phyloP scores from a whole-genome alignment of 1,139 yeast genomes.

The Geotrichum histeridarum region DNA sequence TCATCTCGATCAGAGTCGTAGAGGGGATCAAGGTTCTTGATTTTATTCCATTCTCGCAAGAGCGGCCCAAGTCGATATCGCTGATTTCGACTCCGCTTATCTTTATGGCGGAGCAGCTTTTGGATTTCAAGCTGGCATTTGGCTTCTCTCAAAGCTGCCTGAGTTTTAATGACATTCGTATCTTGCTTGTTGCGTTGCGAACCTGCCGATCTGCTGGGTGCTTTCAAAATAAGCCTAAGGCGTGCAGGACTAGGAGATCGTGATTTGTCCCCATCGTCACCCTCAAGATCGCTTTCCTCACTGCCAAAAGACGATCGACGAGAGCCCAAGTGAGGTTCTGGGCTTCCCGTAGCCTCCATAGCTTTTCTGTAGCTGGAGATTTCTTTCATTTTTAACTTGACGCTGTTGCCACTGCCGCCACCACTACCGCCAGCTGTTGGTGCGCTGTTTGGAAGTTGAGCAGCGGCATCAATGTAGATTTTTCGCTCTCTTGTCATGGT shows the following conservation, averaged over 20 bases:
- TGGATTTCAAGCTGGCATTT: slow-evolving; percentile 25
- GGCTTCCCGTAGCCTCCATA: slow-evolving; percentile 5
- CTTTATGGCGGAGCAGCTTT: slow-evolving; percentile 26
- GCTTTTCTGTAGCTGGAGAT: background rate
- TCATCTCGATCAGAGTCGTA: slow-evolving; percentile 34
- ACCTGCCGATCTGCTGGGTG: slow-evolving; percentile 2
- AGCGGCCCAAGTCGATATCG: slow-evolving; percentile 29
- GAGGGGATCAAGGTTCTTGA: slow-evolving; percentile 33
- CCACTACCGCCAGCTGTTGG: slow-evolving; percentile 7
- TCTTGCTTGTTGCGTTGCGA: background rate
- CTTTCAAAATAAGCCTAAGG: slow-evolving; percentile 10
- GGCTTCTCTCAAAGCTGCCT: slow-evolving; percentile 8
- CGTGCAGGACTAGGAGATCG: slow-evolving; percentile 7
- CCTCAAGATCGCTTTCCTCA: slow-evolving; percentile 1
- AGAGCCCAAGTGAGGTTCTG: background rate
- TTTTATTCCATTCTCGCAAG: slow-evolving; percentile 30
- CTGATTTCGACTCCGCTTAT: slow-evolving; percentile 25
- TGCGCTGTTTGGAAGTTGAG: slow-evolving; percentile 3
- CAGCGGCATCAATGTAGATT: slow-evolving; percentile 46
- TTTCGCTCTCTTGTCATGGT: slow-evolving; percentile 61
- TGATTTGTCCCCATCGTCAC: background rate
- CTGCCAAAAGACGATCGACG: background rate
- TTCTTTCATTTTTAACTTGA: slow-evolving; percentile 8
- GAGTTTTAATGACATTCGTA: slow-evolving; percentile 2
- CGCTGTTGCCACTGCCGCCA: slow-evolving; percentile 8